phyloP scores from a whole-genome alignment of 306 rosid genomes.

The Oxytropis ochrocephala region DNA sequence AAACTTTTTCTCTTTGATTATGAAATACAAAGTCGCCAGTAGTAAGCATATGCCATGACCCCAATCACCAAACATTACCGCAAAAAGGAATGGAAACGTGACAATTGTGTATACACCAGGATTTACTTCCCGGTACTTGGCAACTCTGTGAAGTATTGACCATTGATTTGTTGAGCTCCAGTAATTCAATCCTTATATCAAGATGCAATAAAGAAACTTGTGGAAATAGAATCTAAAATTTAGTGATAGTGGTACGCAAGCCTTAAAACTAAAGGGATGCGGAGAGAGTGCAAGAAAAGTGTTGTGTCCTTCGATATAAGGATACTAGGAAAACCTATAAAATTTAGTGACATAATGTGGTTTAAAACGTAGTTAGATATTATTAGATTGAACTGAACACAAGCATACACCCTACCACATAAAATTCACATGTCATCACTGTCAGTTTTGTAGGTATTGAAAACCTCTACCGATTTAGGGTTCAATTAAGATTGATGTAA shows the following conservation, averaged over 20 bases:
- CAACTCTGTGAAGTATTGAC: constrained; percentile 44
- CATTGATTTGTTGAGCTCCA: background rate
- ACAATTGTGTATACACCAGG: constrained; percentile 67
- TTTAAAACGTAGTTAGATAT: background rate
- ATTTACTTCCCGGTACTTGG: constrained; percentile 73
- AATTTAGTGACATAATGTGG: background rate
- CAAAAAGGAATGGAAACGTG: constrained; percentile 84
- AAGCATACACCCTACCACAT: background rate
- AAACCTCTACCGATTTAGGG: background rate
- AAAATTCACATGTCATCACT: background rate
- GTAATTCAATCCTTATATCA: background rate
- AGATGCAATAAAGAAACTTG: background rate
- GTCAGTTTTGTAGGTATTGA: background rate
- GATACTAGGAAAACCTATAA: no score
- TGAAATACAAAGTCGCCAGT: constrained; percentile 60
- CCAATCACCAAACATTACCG: constrained; percentile 90
- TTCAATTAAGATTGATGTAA: background rate
- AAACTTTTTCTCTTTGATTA: constrained; percentile 51
- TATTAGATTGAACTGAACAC: background rate
- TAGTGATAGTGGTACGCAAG: background rate
- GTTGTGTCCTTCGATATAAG: background rate
- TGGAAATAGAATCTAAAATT: constrained; percentile 6
- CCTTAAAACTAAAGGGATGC: background rate
- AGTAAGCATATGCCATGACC: constrained; percentile 85
- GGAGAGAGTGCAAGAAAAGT: background rate